Conservation (phyloP, 164 flowering plant genomes). For the Magnolia officinalis region DNA sequence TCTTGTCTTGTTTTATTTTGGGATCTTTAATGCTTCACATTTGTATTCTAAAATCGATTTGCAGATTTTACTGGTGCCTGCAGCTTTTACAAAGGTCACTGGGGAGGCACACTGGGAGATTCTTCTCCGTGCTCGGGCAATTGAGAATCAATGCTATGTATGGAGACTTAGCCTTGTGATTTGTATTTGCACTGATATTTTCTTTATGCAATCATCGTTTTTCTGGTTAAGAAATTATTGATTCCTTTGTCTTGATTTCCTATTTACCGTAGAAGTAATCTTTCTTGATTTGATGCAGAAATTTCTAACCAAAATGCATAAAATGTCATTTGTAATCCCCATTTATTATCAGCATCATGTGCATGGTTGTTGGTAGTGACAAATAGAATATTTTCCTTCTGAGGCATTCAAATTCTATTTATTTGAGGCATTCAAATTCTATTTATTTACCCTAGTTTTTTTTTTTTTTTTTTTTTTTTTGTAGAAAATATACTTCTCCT, state of each 20-base stretch:
- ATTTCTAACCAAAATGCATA: no score
- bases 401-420: no score
- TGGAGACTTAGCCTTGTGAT: constrained; percentile 10
- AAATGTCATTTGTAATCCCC: no score
- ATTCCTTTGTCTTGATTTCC: neutral
- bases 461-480: no score
- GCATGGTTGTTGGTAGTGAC: no score
- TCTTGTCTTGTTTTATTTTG: neutral
- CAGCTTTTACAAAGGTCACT: constrained; percentile 84
- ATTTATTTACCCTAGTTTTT: no score
- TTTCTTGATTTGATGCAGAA: neutral
- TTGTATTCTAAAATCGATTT: constrained; percentile 6
- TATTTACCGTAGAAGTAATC: neutral
- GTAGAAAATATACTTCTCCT: no score
- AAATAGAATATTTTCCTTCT: no score
- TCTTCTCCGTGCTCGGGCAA: constrained; percentile 93
- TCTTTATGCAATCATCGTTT: neutral
- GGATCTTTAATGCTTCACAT: neutral
- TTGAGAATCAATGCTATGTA: constrained; percentile 96
- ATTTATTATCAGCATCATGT: no score
- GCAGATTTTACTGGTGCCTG: constrained; percentile 80
- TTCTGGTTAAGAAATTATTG: neutral
- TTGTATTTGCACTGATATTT: constrained; percentile 2
- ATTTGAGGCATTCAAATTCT: no score
- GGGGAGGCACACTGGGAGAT: constrained; percentile 97